phyloP scores from a whole-genome alignment of 208 protist species.

The Jaenimonas drosophilae region DNA sequence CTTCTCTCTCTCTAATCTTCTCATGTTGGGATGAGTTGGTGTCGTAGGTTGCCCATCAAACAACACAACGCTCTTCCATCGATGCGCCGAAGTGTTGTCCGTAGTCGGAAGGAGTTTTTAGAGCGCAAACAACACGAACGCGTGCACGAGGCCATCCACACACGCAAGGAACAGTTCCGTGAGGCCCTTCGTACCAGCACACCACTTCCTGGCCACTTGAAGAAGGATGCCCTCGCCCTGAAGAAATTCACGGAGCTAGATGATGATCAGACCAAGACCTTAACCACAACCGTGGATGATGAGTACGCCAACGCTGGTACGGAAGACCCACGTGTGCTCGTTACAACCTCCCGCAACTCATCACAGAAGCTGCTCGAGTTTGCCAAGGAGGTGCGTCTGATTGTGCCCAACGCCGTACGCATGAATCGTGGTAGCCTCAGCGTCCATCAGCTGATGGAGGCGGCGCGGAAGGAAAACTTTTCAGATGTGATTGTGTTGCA shows the following conservation, averaged over 20 bases:
- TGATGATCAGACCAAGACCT: constrained; percentile 57
- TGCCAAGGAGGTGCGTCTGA: constrained; percentile 96
- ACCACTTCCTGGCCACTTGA: constrained; percentile 76
- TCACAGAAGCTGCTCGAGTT: constrained; percentile 96
- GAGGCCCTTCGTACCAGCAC: constrained; percentile 67
- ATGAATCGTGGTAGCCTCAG: constrained; percentile 97
- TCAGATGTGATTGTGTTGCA: constrained; percentile 99
- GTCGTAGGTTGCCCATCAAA: no score
- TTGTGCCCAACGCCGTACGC: constrained; percentile 97
- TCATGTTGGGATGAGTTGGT: no score
- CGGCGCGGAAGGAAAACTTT: constrained; percentile 88
- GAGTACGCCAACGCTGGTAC: constrained; percentile 96
- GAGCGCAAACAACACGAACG: constrained; percentile 74
- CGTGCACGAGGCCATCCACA: constrained; percentile 65
- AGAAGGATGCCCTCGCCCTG: constrained; percentile 68
- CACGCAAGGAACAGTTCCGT: constrained; percentile 74
- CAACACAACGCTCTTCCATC: no score
- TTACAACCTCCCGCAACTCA: constrained; percentile 98
- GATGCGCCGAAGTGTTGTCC: constrained; percentile 81
- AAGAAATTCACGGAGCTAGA: constrained; percentile 89
- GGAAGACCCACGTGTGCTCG: constrained; percentile 96
- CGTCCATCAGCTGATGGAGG: constrained; percentile 93
- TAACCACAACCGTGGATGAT: constrained; percentile 90
- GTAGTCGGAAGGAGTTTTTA: constrained; percentile 82
- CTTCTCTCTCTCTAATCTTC: constrained; percentile 9